Base-by-base conservation (phyloP, 805 yeast species). In the Teunomyces cretensis region DNA sequence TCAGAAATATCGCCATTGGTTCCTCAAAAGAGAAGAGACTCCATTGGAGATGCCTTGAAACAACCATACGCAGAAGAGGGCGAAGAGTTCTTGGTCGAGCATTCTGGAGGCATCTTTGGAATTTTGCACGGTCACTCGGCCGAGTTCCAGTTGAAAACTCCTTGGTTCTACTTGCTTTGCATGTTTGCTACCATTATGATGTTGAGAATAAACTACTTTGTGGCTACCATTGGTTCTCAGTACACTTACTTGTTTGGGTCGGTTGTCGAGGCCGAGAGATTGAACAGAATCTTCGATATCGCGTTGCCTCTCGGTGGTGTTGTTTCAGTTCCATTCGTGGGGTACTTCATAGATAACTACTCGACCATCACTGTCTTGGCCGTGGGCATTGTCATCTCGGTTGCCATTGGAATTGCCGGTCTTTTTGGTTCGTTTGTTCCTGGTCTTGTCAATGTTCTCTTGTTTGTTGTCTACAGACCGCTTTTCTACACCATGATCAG, bases 291-390 rank as follows among this genome's bases (percentile, higher is more conserved):
- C 39, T 79, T 79, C 47, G 83, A 79, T 57, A 53, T 77, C 35
- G 80, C 80, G 0, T 69, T 79, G 52, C 84, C 84, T 19, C 58
- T 79, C 41, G 84, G 83, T 9, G 84, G 84, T 12, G 69, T 79
- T 30, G 45, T 79, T 22, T 73, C 82, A 2, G 68, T 79, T 42
- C 84, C 84, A 9, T 72, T 78, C 44, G 75, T 79, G 30, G 84
- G 84, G 1, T 43, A 72, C 43, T 65, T 78, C 46, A 65, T 79
- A 47, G 84, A 79, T 55, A 59, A 67, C 47, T 76, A 67, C 53
- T 65, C 81, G 5, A 75, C 81, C 1, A 67, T 75, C 5, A 53
- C 60, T 9, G 81, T 79, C 2, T 60, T 79, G 50, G 46, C 52
- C 9, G 65, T 60, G 0, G 66, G 78, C 41, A 59, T 77, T 9